These are phyloP conservation scores for Sequoiadendron giganteum DNA, from an alignment of 75 land plant genomes.

Conservation along the genomic window DNA sequence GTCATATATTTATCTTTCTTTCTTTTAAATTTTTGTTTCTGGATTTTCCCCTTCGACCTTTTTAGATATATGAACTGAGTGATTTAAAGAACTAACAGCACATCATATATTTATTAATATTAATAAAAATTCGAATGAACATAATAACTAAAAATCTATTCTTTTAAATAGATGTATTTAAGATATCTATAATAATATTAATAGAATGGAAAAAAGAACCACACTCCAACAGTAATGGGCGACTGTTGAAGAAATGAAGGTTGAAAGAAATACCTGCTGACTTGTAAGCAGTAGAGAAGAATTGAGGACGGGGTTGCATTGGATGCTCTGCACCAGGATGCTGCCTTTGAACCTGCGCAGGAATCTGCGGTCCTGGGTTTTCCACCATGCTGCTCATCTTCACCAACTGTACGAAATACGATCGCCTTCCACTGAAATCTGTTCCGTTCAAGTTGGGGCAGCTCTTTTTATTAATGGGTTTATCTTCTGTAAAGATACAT, in stretches of 20 bases:
- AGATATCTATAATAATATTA: no score
- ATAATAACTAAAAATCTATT: no score
- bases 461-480: no score
- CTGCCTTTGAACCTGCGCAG: background rate
- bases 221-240: background rate
- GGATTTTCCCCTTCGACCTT: no score
- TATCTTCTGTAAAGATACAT: no score
- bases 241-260: background rate
- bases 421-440: background rate
- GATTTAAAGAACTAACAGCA: no score
- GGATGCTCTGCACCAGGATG: constrained; percentile 40
- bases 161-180: no score
- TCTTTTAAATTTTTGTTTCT: no score
- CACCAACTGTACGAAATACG: background rate
- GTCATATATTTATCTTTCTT: no score
- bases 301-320: constrained; percentile 70
- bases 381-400: background rate
- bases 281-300: constrained; percentile 42
- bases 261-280: constrained; percentile 65
- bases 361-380: background rate
- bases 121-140: no score
- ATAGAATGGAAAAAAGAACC: background rate
- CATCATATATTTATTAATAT: no score
- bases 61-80: no score
- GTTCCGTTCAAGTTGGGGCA: background rate